phyloP scores from a whole-genome alignment of 1,284 basidiomycete genomes.

The Ganoderma resinaceum region DNA sequence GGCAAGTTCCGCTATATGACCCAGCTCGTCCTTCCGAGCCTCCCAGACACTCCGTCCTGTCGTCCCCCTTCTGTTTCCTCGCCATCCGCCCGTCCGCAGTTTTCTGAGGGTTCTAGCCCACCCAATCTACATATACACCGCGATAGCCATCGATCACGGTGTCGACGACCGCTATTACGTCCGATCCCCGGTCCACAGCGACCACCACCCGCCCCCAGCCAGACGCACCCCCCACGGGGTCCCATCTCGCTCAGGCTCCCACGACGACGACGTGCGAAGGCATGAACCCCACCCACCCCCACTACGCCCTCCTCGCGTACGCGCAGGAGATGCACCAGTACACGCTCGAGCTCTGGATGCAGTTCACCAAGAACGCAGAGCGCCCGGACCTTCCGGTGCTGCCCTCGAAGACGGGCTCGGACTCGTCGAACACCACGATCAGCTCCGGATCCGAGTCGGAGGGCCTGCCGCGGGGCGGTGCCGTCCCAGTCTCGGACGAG shows the following conservation, averaged over 20 bases:
- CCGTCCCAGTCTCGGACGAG: constrained; percentile 10
- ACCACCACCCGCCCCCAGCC: background rate
- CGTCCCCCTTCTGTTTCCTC: background rate
- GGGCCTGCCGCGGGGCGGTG: background rate
- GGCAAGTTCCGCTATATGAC: constrained; percentile 1
- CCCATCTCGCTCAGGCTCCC: background rate
- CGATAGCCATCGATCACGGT: background rate
- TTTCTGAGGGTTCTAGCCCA: background rate
- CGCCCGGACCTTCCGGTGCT: constrained; percentile 6
- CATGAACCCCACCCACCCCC: constrained; percentile 12
- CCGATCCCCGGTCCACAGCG: background rate
- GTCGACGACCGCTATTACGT: background rate
- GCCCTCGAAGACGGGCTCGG: background rate
- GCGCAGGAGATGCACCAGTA: constrained; percentile 42
- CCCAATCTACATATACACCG: background rate
- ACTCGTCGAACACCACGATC: background rate
- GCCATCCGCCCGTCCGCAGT: too few species aligned
- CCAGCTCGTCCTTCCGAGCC: background rate
- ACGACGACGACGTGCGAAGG: background rate
- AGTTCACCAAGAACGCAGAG: constrained; percentile 30
- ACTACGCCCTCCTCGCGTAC: constrained; percentile 48
- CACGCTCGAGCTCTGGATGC: constrained; percentile 39
- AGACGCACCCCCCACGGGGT: background rate
- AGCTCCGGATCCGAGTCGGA: background rate
- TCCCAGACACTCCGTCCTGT: background rate